Percentiles rank a stretch among this genome's conserved stretches.
These are phyloP conservation scores for Nyssa sinensis DNA, from an alignment of 148 eudicot genomes.

Conservation along the genomic window DNA sequence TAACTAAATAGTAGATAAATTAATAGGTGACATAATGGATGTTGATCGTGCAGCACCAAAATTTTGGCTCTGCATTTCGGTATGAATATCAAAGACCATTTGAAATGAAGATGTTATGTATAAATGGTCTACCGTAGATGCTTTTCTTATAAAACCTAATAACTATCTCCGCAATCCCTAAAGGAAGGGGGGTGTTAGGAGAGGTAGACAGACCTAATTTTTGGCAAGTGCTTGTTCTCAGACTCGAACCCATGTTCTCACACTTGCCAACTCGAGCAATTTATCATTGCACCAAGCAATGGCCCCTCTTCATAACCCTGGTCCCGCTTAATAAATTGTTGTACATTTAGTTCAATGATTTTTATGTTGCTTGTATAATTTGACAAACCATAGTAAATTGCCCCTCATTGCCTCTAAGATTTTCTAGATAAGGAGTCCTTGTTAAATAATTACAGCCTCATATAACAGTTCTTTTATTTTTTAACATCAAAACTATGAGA, in stretches of 20 bases:
- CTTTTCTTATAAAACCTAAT: not conserved
- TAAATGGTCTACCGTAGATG: not conserved
- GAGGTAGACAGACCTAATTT: too few species aligned
- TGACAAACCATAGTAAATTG: not conserved
- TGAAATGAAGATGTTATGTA: not conserved
- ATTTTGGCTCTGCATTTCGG: not conserved
- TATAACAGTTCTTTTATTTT: not conserved
- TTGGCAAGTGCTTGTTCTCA: too few species aligned
- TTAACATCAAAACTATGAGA: not conserved
- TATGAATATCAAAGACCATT: too few species aligned
- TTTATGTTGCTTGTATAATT: not conserved
- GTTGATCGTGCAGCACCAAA: not conserved
- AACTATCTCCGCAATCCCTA: not conserved
- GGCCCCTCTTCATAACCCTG: too few species aligned
- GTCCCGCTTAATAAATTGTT: too few species aligned
- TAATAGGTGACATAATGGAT: not conserved
- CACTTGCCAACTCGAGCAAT: too few species aligned
- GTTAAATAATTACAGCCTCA: not conserved
- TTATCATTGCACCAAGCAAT: too few species aligned
- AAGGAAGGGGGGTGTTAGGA: too few species aligned
- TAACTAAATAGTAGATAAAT: not conserved
- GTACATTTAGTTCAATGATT: not conserved
- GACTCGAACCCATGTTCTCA: too few species aligned
- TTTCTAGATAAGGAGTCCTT: not conserved
- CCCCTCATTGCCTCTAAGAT: constrained; percentile 2